A percentile compares a stretch with the other conserved stretches of the same genome.
Evolutionary conservation across 352 stramenopile species (phyloP).

Genomic region (Pythium inflatum): DNA sequence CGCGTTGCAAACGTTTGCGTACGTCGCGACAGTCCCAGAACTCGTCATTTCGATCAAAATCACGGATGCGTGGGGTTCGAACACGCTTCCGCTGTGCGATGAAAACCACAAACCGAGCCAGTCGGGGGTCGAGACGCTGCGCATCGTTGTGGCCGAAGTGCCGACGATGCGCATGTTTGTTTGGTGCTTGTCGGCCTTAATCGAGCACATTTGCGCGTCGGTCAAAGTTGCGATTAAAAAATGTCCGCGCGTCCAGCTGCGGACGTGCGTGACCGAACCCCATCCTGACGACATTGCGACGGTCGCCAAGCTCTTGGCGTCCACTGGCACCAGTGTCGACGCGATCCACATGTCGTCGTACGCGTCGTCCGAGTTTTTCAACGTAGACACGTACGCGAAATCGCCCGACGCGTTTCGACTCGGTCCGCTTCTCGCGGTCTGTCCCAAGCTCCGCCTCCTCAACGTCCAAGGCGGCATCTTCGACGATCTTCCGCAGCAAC

Average conservation of each 20-base stretch:
- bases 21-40: neutral
- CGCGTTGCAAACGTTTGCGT: neutral
- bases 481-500: neutral
- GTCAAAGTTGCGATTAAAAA: too few species aligned
- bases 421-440: neutral
- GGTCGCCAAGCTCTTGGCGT: too few species aligned
- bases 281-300: too few species aligned
- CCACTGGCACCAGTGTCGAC: too few species aligned
- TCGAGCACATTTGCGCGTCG: too few species aligned
- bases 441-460: constrained; percentile 10
- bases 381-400: neutral
- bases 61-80: neutral
- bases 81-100: neutral
- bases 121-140: too few species aligned
- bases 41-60: neutral
- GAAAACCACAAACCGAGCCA: too few species aligned
- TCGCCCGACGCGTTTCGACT: neutral
- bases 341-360: too few species aligned
- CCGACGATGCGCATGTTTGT: neutral
- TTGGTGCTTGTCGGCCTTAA: neutral
- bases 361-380: neutral
- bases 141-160: neutral
- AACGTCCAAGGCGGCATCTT: neutral
- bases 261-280: too few species aligned
- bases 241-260: too few species aligned